phyloP scores from a whole-genome alignment of 495 filamentous ascomycete species.

The Tuber microsphaerosporum region DNA sequence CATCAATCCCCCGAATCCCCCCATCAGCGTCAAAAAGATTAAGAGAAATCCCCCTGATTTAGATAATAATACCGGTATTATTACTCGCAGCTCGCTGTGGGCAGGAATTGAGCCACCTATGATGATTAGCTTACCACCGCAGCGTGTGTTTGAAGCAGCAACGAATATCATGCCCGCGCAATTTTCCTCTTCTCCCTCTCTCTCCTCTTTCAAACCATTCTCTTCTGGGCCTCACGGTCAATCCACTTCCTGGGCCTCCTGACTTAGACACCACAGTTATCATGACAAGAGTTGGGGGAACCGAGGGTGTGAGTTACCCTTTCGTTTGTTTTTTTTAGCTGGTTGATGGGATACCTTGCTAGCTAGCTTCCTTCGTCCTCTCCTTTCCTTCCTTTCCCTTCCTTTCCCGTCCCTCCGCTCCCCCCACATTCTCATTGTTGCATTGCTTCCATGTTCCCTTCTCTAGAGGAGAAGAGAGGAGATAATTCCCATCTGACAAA shows the following conservation, averaged over 20 bases:
- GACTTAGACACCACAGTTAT: neutral
- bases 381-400: neutral
- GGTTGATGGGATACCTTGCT: neutral
- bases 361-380: neutral
- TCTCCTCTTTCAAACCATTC: neutral
- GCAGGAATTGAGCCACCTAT: neutral
- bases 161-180: neutral
- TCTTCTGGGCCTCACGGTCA: neutral
- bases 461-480: neutral
- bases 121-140: neutral
- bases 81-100: neutral
- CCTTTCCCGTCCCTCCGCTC: neutral
- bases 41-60: too few species aligned
- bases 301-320: neutral
- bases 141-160: neutral
- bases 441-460: neutral
- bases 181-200: neutral
- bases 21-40: too few species aligned
- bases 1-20: too few species aligned
- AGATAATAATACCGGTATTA: too few species aligned
- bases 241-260: neutral
- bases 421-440: neutral
- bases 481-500: neutral
- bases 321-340: neutral
- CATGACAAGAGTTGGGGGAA: neutral